phyloP scores from a whole-genome alignment of 495 filamentous ascomycete genomes.

The Neurospora africana region DNA sequence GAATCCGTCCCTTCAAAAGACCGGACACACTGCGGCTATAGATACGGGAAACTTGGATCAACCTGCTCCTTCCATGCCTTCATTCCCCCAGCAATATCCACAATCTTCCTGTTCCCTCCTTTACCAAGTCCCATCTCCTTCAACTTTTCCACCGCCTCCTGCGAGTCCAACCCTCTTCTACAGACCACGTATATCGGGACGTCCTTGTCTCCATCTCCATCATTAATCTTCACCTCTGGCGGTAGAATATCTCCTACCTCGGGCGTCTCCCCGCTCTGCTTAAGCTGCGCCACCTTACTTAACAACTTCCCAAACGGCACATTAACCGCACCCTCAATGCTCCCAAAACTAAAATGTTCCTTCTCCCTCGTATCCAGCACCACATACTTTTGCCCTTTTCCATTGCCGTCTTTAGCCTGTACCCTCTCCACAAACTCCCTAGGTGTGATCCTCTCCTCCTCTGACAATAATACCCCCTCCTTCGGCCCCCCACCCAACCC shows the following conservation, averaged over 20 bases:
- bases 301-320: constrained; percentile 58
- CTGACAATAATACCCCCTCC: constrained; percentile 77
- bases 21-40: constrained; percentile 35
- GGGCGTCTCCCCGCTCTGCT: constrained; percentile 10
- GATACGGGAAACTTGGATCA: constrained; percentile 57
- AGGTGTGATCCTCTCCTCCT: constrained; percentile 55
- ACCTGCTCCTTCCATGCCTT: constrained; percentile 74
- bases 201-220: constrained; percentile 8
- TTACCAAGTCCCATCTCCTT: constrained; percentile 55
- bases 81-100: constrained; percentile 75
- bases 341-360: constrained; percentile 76
- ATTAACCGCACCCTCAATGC: constrained; percentile 62
- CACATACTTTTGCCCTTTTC: constrained; percentile 29
- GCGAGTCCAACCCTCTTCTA: constrained; percentile 81
- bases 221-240: neutral
- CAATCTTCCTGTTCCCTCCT: constrained; percentile 48
- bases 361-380: constrained; percentile 76
- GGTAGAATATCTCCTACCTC: neutral
- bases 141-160: constrained; percentile 60
- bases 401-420: constrained; percentile 1
- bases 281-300: constrained; percentile 12
- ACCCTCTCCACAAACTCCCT: constrained; percentile 35
- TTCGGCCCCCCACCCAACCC: constrained; percentile 56
- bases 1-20: neutral
- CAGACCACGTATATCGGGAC: constrained; percentile 67